Conservation (phyloP, 768 basidiomycete species). For the Cystobasidium ongulense region DNA sequence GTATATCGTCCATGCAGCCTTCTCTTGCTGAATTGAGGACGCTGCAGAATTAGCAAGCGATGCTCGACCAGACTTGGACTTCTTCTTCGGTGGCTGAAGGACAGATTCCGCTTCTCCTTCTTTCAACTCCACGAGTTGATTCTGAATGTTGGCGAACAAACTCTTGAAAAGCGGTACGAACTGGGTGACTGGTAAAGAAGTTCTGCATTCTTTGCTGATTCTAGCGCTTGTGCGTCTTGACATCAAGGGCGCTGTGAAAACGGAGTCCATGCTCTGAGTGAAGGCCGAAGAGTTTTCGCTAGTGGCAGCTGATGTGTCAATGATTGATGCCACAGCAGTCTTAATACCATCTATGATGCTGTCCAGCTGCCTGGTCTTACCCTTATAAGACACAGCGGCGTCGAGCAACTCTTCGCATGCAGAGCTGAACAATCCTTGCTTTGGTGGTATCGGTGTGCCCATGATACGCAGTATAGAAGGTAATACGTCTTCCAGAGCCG, state of each 20-base stretch:
- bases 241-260: background rate
- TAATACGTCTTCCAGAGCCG: background rate
- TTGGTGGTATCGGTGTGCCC: background rate
- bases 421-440: background rate
- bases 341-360: background rate
- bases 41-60: background rate
- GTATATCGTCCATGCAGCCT: background rate
- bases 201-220: background rate
- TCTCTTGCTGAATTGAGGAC: background rate
- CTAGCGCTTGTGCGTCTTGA: background rate
- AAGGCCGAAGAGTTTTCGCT: background rate
- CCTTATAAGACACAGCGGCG: conserved; percentile 1
- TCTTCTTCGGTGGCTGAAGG: background rate
- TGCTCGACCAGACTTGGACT: background rate
- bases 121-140: background rate
- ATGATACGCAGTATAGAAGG: background rate
- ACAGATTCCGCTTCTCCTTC: background rate
- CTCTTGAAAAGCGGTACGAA: background rate
- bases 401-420: conserved; percentile 1
- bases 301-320: background rate
- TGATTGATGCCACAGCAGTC: background rate
- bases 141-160: background rate
- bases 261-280: background rate
- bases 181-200: background rate
- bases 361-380: conserved; percentile 16